Evolutionary conservation across 768 basidiomycete species (phyloP), one percentile per base, ranked within the genome.

Genomic region (Chlorophyllum brunneum): DNA sequence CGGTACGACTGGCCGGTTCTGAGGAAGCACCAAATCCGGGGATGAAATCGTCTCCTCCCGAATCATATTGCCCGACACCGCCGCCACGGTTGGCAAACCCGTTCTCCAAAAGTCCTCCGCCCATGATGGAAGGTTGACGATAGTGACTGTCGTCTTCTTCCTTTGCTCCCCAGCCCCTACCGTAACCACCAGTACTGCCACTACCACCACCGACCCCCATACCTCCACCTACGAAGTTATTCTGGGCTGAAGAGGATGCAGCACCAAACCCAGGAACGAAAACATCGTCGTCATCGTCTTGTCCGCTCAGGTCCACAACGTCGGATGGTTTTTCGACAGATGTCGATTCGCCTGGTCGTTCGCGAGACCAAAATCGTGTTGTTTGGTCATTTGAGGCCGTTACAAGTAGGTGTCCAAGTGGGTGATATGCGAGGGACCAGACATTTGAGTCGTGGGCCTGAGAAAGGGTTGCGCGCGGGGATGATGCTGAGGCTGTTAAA

Each of bases 391-490:
- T 98, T n/a, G 89, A 90, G 8, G 88, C 97, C 56, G 83, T 86
- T 56, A 86, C 93, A 60, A 99, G 85, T 60, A 98, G 79, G 69
- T 98, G 95, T 0, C 97, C 95, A 13, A 98, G 81, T 0, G 95
- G 95, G 69, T 98, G 95, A 78, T 85, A 99, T 3, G 92, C 83
- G 57, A 99, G 81, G 0, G 92, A 84, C 92, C 95, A 98, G 56
- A 99, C 92, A 67, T 95, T 94, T 26, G 91, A 92, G 73, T 99
- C 97, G 76, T 99, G 97, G 7, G 97, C 97, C 65, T 92, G 88
- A n/a, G 88, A 86, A 59, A 99, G 83, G 11, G 83, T 86, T 4
- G 92, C 88, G 46, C 90, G 85, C 0, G 93, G 90, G 2, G 73
- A 67, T 26, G 81, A 69, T 20, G 75, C 59, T 26, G 75, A 46